Evolutionary conservation across 305 asterid genomes (phyloP).

Genomic region (Fraxinus platypoda): DNA sequence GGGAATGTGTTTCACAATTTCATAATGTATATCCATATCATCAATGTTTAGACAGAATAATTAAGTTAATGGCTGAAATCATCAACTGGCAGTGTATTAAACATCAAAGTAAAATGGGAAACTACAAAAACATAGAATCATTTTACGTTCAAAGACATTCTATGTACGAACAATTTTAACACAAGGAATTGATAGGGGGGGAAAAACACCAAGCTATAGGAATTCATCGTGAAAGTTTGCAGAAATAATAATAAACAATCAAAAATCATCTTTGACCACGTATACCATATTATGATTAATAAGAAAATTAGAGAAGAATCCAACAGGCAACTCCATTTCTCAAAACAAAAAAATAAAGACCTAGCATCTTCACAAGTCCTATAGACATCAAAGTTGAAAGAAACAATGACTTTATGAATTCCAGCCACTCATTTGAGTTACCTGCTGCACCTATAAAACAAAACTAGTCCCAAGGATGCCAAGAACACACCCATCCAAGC

Average conservation of each 20-base stretch:
- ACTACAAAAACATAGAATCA: background rate
- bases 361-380: slow-evolving; percentile 1
- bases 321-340: slow-evolving; percentile 6
- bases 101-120: background rate
- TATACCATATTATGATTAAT: background rate
- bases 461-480: slow-evolving; percentile 67
- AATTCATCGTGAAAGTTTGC: background rate
- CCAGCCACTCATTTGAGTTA: slow-evolving; percentile 26
- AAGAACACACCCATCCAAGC: slow-evolving; percentile 91
- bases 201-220: background rate
- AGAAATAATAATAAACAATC: background rate
- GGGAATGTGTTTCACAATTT: background rate
- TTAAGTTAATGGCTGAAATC: background rate
- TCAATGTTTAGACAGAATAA: background rate
- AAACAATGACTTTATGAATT: background rate
- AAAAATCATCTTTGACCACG: background rate
- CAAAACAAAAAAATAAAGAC: slow-evolving; percentile 11
- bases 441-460: slow-evolving; percentile 96
- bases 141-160: background rate
- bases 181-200: background rate
- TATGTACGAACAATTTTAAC: background rate
- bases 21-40: slow-evolving; percentile 9
- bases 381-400: background rate
- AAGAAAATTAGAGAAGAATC: slow-evolving; percentile 9
- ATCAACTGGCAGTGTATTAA: slow-evolving; percentile 20